Conservation (phyloP, 768 basidiomycete species). For the Suillus fuscotomentosus region DNA sequence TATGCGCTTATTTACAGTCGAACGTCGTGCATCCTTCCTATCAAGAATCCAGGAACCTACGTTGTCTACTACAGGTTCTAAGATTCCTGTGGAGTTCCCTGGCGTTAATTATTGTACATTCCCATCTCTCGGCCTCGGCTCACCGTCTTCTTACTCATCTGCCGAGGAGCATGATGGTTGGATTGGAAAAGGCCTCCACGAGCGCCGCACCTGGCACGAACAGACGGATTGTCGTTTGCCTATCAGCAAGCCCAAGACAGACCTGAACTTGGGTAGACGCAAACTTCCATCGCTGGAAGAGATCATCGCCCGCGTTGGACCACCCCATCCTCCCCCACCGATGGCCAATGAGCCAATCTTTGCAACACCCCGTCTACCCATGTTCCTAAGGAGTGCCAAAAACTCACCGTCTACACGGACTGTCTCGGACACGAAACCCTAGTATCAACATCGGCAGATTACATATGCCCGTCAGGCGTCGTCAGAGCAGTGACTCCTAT, state of each 20-base stretch:
- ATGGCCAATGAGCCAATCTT: not conserved
- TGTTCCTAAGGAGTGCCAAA: slow-evolving; percentile 26
- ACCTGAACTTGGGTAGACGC: slow-evolving; percentile 16
- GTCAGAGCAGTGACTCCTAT: slow-evolving; percentile 13
- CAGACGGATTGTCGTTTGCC: slow-evolving; percentile 60
- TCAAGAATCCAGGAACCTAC: slow-evolving; percentile 71
- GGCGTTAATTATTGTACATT: slow-evolving; percentile 66
- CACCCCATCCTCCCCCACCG: not conserved
- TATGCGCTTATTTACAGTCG: slow-evolving; percentile 41
- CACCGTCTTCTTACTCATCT: slow-evolving; percentile 60
- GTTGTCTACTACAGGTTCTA: slow-evolving; percentile 57
- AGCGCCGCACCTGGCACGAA: slow-evolving; percentile 48
- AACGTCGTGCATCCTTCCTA: slow-evolving; percentile 73
- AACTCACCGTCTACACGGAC: slow-evolving; percentile 7
- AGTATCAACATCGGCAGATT: slow-evolving; percentile 39
- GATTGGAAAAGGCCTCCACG: not conserved
- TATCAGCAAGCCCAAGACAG: slow-evolving; percentile 21
- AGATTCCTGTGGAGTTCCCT: slow-evolving; percentile 70
- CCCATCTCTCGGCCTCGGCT: slow-evolving; percentile 65
- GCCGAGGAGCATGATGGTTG: not conserved
- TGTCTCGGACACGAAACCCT: slow-evolving; percentile 21
- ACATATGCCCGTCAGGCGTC: slow-evolving; percentile 38
- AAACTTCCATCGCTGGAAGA: slow-evolving; percentile 71
- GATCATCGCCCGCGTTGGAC: slow-evolving; percentile 61
- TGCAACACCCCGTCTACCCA: slow-evolving; percentile 27